Percentiles rank a stretch among this genome's conserved stretches.
Conservation (phyloP, 768 basidiomycete genomes). For the Collybia nuda region DNA sequence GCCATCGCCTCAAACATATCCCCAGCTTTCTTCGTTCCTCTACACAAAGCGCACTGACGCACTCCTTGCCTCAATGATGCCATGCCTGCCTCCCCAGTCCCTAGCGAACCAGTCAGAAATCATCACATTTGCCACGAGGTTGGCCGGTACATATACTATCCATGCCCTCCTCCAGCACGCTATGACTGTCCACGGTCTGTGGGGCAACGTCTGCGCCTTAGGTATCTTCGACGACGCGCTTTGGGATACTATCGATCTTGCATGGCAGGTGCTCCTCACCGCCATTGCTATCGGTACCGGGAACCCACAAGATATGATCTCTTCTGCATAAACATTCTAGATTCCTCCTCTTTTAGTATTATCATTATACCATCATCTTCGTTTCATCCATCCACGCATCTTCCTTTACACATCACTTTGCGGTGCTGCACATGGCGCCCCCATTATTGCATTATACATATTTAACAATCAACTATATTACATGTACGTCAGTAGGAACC, state of each 20-base stretch:
- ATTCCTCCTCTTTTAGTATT: not conserved
- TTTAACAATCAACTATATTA: not conserved
- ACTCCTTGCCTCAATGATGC: slow-evolving; percentile 54
- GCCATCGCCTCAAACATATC: slow-evolving; percentile 62
- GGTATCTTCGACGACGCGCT: slow-evolving; percentile 64
- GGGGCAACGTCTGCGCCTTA: slow-evolving; percentile 71
- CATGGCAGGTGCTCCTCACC: slow-evolving; percentile 67
- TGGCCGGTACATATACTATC: slow-evolving; percentile 41
- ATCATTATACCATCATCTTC: not conserved
- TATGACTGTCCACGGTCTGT: slow-evolving; percentile 59
- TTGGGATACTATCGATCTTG: slow-evolving; percentile 66
- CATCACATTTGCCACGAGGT: slow-evolving; percentile 25
- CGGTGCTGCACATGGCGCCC: not conserved
- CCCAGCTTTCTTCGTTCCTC: slow-evolving; percentile 59
- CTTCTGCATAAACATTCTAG: not conserved
- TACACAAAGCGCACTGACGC: slow-evolving; percentile 58
- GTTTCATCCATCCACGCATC: not conserved
- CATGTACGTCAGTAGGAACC: no score
- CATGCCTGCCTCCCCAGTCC: slow-evolving; percentile 27
- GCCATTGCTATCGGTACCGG: slow-evolving; percentile 56
- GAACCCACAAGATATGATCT: slow-evolving; percentile 19
- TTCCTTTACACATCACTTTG: not conserved
- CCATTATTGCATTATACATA: not conserved
- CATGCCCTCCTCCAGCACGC: slow-evolving; percentile 49
- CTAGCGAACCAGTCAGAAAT: slow-evolving; percentile 22